Evolutionary conservation across 257 asterid species (phyloP).

Genomic region (Nicotiana otophora): DNA sequence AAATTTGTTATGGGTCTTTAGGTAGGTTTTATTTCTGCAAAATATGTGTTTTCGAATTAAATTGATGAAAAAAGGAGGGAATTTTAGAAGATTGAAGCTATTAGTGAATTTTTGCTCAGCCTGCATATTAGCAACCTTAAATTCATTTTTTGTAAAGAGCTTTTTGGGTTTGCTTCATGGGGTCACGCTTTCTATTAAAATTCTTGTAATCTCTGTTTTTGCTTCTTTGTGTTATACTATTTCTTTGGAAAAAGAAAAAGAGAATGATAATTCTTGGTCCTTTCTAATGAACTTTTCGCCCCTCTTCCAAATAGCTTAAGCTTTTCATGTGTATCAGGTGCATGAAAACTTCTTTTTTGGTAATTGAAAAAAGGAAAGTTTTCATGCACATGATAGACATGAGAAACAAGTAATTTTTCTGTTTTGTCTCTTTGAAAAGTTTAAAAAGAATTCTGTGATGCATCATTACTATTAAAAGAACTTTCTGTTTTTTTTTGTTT

Average conservation of each 20-base stretch:
- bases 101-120: not conserved
- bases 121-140: not conserved
- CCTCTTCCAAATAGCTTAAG: not conserved
- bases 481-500: not conserved
- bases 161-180: not conserved
- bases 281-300: not conserved
- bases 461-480: not conserved
- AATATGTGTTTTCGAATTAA: too few species aligned
- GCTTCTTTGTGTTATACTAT: not conserved
- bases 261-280: not conserved
- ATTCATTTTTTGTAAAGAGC: not conserved
- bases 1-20: too few species aligned
- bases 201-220: not conserved
- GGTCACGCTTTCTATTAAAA: not conserved
- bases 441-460: not conserved
- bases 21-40: too few species aligned
- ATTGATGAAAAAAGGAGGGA: not conserved
- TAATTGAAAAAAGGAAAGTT: too few species aligned
- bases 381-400: not conserved
- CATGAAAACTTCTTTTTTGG: too few species aligned
- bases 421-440: not conserved
- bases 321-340: too few species aligned
- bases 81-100: not conserved
- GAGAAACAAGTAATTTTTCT: not conserved
- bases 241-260: not conserved